Base-by-base conservation (phyloP, 345 rosid genomes). In the Rhodamnia rubescens region DNA sequence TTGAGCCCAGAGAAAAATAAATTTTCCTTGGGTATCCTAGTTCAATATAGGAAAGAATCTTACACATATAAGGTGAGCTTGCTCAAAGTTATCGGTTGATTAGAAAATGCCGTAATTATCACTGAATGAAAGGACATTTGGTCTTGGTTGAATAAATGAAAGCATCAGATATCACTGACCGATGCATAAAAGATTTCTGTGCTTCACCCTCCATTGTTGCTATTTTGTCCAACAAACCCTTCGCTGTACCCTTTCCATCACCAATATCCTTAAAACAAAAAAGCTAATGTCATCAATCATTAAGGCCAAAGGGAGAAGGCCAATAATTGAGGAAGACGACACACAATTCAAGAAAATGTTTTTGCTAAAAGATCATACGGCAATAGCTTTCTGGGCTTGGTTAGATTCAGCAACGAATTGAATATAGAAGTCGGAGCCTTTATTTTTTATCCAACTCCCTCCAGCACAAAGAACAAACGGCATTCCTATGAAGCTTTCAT, bases 171-270 rank as follows among this genome's bases (percentile, higher is more conserved):
- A 86, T 85, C 27, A 91, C 96, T 88, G 84, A 96, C 99, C 99
- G 91, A 86, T 97, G 99, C 99, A 97, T 96, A 89, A 97, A 97
- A 84, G 99, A 96, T 90, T 97, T 96, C 87, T 97, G 99, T 53
- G 99, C 99, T 89, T 97, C 98, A 85, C 93, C 91, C 90, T 97
- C 99, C 96, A 90, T 57, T 82, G 89, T 90, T 74, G 94, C 93
- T 88, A 96, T 96, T 92, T 83, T 96, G 84, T 92, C 95, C 90
- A 97, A 90, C 91, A 96, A 91, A 81, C 55, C 87, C 89, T 90
- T 96, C 54, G 98, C 96, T n/a, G 95, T 97, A 83, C 96, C 98
- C 86, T 88, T 92, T 20, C 98, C 98, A 90, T 95, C 96, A 87
- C 93, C 93, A 89, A 91, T 88, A 90, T 92, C 95, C 99, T 96